Conservation (phyloP, 129 eudicot species). For the Artemisia argyi region DNA sequence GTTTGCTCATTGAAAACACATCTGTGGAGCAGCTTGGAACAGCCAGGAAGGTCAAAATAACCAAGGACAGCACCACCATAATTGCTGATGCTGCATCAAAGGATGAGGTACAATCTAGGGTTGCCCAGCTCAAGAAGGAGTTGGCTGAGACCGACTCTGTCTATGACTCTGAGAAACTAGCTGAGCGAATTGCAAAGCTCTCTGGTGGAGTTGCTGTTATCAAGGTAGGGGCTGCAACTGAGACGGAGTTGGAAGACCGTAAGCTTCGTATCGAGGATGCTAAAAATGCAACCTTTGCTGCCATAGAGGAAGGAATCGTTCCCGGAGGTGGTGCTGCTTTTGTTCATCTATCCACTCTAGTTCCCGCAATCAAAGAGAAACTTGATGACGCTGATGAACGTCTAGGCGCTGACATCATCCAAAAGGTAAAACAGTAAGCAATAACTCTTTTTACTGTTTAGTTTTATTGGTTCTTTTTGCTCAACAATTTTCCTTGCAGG, state of each 20-base stretch:
- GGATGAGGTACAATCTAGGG: slow-evolving; percentile 88
- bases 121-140: slow-evolving; percentile 83
- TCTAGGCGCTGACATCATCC: slow-evolving; percentile 93
- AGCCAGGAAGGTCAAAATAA: slow-evolving; percentile 83
- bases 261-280: slow-evolving; percentile 96
- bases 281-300: slow-evolving; percentile 96
- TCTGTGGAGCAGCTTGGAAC: slow-evolving; percentile 76
- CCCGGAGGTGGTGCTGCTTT: slow-evolving; percentile 99
- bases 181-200: slow-evolving; percentile 87
- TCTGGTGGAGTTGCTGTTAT: slow-evolving; percentile 97
- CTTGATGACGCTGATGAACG: slow-evolving; percentile 85
- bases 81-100: slow-evolving; percentile 96
- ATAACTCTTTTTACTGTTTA: background rate
- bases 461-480: background rate
- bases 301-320: slow-evolving; percentile 96
- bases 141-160: slow-evolving; percentile 83
- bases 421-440: slow-evolving; percentile 49
- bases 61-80: slow-evolving; percentile 83
- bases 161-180: slow-evolving; percentile 81
- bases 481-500: slow-evolving; percentile 37
- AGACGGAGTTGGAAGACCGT: slow-evolving; percentile 89
- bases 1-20: slow-evolving; percentile 71
- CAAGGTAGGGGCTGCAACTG: slow-evolving; percentile 99
- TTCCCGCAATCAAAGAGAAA: slow-evolving; percentile 78
- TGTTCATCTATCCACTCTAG: slow-evolving; percentile 73